Conservation (phyloP, 768 basidiomycete genomes). For the Lactifluus hygrophoroides region DNA sequence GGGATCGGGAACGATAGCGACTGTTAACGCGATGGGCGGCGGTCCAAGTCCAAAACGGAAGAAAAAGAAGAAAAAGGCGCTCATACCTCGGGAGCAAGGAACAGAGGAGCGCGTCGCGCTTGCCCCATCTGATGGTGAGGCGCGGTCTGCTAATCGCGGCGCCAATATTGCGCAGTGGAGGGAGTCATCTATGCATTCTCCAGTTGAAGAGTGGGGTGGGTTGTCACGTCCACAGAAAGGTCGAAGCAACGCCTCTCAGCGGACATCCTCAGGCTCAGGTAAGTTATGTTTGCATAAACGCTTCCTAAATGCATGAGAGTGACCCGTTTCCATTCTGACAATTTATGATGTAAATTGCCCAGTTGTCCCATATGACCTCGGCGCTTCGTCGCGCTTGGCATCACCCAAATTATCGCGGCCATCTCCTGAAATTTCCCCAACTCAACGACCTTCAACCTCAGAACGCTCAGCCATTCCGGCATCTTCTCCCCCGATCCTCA, state of each 20-base stretch:
- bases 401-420: neutral
- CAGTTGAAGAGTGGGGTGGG: neutral
- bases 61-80: constrained; percentile 23
- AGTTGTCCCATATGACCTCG: neutral
- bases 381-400: neutral
- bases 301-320: neutral
- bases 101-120: neutral
- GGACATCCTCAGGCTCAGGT: neutral
- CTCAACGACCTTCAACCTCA: neutral
- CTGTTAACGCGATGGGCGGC: neutral
- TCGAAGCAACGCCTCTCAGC: neutral
- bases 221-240: neutral
- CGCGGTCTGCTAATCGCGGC: neutral
- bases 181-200: neutral
- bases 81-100: neutral
- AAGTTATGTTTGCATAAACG: too few species aligned
- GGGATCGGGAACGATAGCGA: neutral
- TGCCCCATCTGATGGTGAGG: constrained; percentile 16
- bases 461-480: neutral
- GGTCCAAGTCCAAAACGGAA: constrained; percentile 19
- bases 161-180: neutral
- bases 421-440: neutral
- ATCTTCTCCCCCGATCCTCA: constrained; percentile 1
- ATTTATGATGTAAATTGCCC: neutral
- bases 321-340: neutral